Conservation (phyloP, 495 filamentous ascomycete genomes). For the Penicillium flavigenum region DNA sequence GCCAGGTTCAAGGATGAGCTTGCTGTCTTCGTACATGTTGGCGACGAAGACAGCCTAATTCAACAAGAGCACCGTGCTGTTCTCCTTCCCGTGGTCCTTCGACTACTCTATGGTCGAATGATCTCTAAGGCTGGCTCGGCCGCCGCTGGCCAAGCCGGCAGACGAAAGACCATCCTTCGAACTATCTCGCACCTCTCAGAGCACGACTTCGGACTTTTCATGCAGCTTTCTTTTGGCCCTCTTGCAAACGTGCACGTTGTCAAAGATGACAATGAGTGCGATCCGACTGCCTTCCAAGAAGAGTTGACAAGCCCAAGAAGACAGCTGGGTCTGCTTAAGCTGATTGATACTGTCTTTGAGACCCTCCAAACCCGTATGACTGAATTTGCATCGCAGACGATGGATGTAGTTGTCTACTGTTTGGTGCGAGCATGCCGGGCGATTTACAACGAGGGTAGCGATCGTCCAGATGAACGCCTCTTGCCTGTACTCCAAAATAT, state of each 20-base stretch:
- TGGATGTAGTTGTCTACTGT: constrained; percentile 77
- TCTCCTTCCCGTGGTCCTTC: constrained; percentile 80
- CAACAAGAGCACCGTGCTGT: constrained; percentile 66
- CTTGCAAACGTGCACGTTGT: constrained; percentile 59
- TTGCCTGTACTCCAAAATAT: constrained; percentile 65
- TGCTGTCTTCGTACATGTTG: constrained; percentile 73
- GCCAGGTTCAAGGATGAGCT: constrained; percentile 89
- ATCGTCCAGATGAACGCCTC: constrained; percentile 44
- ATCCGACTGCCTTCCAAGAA: constrained; percentile 49
- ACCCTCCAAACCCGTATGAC: constrained; percentile 69
- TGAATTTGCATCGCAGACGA: constrained; percentile 59
- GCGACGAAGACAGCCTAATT: constrained; percentile 68
- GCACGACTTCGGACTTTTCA: constrained; percentile 70
- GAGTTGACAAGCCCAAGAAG: constrained; percentile 65
- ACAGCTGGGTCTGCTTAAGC: constrained; percentile 83
- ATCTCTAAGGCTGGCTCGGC: constrained; percentile 71
- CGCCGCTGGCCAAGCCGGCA: constrained; percentile 51
- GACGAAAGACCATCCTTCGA: constrained; percentile 64
- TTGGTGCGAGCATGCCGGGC: constrained; percentile 67
- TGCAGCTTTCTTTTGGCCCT: constrained; percentile 76
- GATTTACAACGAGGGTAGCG: constrained; percentile 42
- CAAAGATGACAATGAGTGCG: constrained; percentile 44
- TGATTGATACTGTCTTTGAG: constrained; percentile 84
- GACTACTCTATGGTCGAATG: constrained; percentile 84
- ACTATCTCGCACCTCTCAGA: constrained; percentile 59